phyloP scores from a whole-genome alignment of 306 rosid species.

The Gynostemma pentaphyllum region DNA sequence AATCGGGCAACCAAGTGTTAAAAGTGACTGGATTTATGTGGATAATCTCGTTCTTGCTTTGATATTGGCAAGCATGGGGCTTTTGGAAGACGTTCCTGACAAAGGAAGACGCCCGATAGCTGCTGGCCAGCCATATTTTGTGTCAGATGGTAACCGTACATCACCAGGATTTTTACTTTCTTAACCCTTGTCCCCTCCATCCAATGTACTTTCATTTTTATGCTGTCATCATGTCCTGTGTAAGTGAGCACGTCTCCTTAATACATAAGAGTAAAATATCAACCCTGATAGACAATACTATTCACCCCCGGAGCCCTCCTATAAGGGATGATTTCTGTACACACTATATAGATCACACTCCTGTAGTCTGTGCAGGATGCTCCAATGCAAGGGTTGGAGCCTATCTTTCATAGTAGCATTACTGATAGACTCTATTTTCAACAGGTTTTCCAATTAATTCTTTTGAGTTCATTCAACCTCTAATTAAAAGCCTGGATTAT shows the following conservation, averaged over 20 bases:
- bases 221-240: too few species aligned
- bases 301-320: too few species aligned
- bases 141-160: constrained; percentile 64
- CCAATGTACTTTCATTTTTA: background rate
- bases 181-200: background rate
- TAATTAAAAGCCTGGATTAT: constrained; percentile 64
- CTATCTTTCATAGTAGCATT: too few species aligned
- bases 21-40: constrained; percentile 80
- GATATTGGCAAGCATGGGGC: constrained; percentile 91
- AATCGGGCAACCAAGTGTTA: constrained; percentile 59
- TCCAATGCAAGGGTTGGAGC: too few species aligned
- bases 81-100: constrained; percentile 47
- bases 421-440: constrained; percentile 4
- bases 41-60: constrained; percentile 86
- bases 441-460: constrained; percentile 78
- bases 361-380: too few species aligned
- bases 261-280: too few species aligned
- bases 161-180: background rate
- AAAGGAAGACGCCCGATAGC: constrained; percentile 48
- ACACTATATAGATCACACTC: too few species aligned
- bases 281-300: too few species aligned
- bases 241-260: too few species aligned
- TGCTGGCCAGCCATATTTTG: constrained; percentile 87
- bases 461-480: constrained; percentile 76
- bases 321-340: too few species aligned